These are phyloP conservation scores for Penicillium parvum DNA, from an alignment of 495 filamentous ascomycete genomes.

Conservation along the genomic window DNA sequence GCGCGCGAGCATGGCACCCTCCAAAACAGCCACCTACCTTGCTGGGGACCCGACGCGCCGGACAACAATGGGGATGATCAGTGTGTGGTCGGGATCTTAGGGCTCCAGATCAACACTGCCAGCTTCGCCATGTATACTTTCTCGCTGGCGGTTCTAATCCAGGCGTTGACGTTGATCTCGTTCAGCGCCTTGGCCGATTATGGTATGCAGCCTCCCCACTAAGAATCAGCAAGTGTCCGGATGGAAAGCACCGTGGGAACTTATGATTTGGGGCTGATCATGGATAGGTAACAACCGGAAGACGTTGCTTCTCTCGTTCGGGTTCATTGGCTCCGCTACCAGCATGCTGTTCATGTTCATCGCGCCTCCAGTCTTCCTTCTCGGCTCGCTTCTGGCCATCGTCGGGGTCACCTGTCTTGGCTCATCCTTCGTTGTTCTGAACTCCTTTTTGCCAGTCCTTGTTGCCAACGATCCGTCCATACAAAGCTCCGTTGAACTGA, in stretches of 20 bases:
- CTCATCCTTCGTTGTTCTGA: conserved; percentile 49
- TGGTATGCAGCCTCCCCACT: conserved; percentile 33
- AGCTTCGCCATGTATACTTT: conserved; percentile 56
- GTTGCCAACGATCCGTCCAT: conserved; percentile 45
- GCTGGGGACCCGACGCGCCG: conserved; percentile 31
- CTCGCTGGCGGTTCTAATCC: conserved; percentile 49
- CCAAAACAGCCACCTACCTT: conserved; percentile 44
- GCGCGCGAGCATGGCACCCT: conserved; percentile 78
- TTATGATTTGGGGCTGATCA: conserved; percentile 1
- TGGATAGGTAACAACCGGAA: conserved; percentile 51
- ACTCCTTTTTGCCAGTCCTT: conserved; percentile 48
- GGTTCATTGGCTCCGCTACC: conserved; percentile 67
- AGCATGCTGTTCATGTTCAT: conserved; percentile 85
- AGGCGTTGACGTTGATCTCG: conserved; percentile 49
- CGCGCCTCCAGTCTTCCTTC: conserved; percentile 61
- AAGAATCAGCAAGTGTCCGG: background rate
- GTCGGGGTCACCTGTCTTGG: conserved; percentile 71
- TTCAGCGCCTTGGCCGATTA: conserved; percentile 52
- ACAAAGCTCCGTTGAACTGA: conserved; percentile 18
- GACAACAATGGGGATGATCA: conserved; percentile 29
- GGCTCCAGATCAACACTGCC: conserved; percentile 44
- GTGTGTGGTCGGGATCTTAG: conserved; percentile 44
- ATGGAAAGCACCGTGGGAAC: background rate
- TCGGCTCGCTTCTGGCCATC: conserved; percentile 74
- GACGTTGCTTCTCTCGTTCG: conserved; percentile 71